Base-by-base conservation (phyloP, 768 basidiomycete species). In the Podaxis rugospora region DNA sequence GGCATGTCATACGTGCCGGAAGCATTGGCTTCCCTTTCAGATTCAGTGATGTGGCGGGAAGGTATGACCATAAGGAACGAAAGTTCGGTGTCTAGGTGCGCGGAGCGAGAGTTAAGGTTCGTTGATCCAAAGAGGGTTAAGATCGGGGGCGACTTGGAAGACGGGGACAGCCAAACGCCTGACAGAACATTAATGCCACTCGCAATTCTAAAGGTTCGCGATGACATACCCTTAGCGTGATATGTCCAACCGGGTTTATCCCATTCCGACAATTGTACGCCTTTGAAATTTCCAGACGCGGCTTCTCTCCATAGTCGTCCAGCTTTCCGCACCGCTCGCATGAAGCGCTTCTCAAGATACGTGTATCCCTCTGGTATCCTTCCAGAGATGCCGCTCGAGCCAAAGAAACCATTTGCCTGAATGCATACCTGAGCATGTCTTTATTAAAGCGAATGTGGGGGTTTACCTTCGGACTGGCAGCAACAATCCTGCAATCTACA, bases 341-440 rank as follows among this genome's bases (percentile, higher is more conserved):
- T 90, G 70, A 99, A 99, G 25, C 83, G 80, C 61, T 92, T 85
- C 66, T 97, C 94, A 51, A 93, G 80, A 14, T 92, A 70, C 0
- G 95, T 97, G 70, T 99, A 99, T 0, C 88, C 97, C 71, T 96
- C 96, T 4, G 97, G 97, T 66, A 99, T 95, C 59, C 93, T 84
- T 11, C 92, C 89, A 9, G 96, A 98, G 13, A 98, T 76, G 1
- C 97, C 97, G 51, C 78, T 81, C 2, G 95, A 97, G 2, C 88
- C 89, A 70, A 85, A 93, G 71, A 99, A 99, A 0, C 97, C 97
- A 68, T 99, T 99, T 21, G 97, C 94, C 94, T 98, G 59, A 37
- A 54, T 39, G 51, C 4, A 53, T 16, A 9, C 55, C 14, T 23
- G 59, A 51, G 59, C 57, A 18, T 6, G 66, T 58, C 35, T 54